Conservation (phyloP, 495 filamentous ascomycete genomes). For the Penicillium canariense region DNA sequence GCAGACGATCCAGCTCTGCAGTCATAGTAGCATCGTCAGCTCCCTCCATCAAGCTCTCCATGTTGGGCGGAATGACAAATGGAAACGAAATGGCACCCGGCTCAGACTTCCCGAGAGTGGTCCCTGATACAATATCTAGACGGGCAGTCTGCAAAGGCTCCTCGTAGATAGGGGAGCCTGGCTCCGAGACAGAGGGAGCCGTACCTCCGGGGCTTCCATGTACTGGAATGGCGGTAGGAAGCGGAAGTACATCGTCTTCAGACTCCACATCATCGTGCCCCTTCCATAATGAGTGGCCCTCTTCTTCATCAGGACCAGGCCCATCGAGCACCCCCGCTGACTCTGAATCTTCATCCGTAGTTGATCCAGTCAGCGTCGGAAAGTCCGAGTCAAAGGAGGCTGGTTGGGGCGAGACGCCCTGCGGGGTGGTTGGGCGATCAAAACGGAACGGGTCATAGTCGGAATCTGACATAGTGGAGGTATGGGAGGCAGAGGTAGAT, state of each 20-base stretch:
- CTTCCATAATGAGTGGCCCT: slow-evolving; percentile 22
- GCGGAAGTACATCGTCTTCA: slow-evolving; percentile 8
- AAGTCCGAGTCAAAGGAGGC: slow-evolving; percentile 24
- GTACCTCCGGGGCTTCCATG: slow-evolving; percentile 9
- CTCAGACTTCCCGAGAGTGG: slow-evolving; percentile 1
- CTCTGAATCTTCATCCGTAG: slow-evolving; percentile 24
- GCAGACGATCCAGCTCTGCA: slow-evolving; percentile 38
- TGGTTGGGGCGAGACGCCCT: slow-evolving; percentile 14
- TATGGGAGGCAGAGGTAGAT: slow-evolving; percentile 40
- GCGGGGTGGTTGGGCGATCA: slow-evolving; percentile 36
- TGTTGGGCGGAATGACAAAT: slow-evolving; percentile 32
- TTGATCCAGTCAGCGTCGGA: slow-evolving; percentile 22
- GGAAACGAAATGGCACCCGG: slow-evolving; percentile 30
- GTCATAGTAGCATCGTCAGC: slow-evolving; percentile 32
- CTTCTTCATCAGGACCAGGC: slow-evolving; percentile 44
- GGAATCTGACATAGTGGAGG: slow-evolving; percentile 36
- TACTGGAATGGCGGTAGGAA: slow-evolving; percentile 16
- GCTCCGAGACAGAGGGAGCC: slow-evolving; percentile 18
- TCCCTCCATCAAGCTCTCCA: slow-evolving; percentile 34
- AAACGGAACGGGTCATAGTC: slow-evolving; percentile 50
- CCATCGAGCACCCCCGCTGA: slow-evolving; percentile 33
- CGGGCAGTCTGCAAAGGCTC: slow-evolving; percentile 25
- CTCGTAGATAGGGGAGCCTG: slow-evolving; percentile 31
- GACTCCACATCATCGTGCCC: slow-evolving; percentile 7
- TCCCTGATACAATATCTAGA: slow-evolving; percentile 6